A percentile compares a stretch with the other conserved stretches of the same genome.
Evolutionary conservation across 2,329 filamentous ascomycete species (phyloP).

Genomic region (Thermomyces lanuginosus): DNA sequence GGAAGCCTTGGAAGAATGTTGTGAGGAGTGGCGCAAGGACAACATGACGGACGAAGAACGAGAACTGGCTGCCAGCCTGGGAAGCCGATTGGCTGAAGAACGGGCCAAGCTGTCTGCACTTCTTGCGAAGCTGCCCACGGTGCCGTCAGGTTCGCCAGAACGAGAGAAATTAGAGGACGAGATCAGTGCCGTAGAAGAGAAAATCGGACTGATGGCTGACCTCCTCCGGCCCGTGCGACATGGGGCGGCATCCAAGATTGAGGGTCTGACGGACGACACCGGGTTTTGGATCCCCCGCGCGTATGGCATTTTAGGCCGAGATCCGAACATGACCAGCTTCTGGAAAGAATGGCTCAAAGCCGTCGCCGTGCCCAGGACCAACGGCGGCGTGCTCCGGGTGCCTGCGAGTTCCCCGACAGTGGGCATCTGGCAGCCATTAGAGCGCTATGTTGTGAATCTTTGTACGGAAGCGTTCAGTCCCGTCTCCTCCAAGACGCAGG

Average conservation of each 20-base stretch:
- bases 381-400: constrained; percentile 65
- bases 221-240: constrained; percentile 82
- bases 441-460: constrained; percentile 91
- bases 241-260: constrained; percentile 90
- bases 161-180: constrained; percentile 80
- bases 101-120: constrained; percentile 79
- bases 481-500: constrained; percentile 83
- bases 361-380: constrained; percentile 87
- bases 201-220: constrained; percentile 92
- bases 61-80: constrained; percentile 80
- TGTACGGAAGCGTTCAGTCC: constrained; percentile 91
- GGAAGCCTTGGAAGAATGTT: constrained; percentile 55
- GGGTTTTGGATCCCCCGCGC: constrained; percentile 90
- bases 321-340: constrained; percentile 68
- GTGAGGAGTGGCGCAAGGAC: constrained; percentile 70
- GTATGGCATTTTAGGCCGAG: constrained; percentile 79
- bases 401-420: constrained; percentile 78
- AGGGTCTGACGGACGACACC: constrained; percentile 87
- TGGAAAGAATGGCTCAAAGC: constrained; percentile 98
- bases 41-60: constrained; percentile 98
- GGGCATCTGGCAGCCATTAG: constrained; percentile 88
- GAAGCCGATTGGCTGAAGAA: constrained; percentile 71
- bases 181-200: constrained; percentile 91
- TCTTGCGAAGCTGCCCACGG: constrained; percentile 62
- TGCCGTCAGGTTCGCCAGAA: constrained; percentile 62